Percentiles rank a stretch among this genome's conserved stretches.
phyloP scores from a whole-genome alignment of 179 eudicot species.

The Drosera spatulata region DNA sequence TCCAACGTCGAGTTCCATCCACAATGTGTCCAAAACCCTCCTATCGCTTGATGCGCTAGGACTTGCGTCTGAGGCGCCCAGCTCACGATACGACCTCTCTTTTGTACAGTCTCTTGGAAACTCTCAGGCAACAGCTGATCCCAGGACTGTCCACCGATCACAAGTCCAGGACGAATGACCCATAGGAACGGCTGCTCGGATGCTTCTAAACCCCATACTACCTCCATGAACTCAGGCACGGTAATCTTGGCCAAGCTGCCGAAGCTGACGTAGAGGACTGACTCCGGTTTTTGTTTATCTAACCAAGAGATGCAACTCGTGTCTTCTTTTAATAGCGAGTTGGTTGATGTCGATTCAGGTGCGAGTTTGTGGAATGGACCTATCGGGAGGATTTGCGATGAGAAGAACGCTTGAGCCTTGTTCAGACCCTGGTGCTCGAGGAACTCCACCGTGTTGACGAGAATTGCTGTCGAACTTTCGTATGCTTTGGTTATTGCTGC shows the following conservation, averaged over 20 bases:
- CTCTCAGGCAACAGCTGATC: slow-evolving; percentile 9
- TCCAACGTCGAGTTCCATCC: slow-evolving; percentile 13
- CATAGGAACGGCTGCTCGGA: slow-evolving; percentile 31
- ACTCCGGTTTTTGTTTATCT: slow-evolving; percentile 23
- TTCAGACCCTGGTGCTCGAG: neutral
- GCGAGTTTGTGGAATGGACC: no score
- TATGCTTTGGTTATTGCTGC: neutral
- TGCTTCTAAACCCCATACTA: slow-evolving; percentile 25
- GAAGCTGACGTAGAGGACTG: slow-evolving; percentile 37
- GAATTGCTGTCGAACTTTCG: neutral
- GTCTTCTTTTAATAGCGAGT: no score
- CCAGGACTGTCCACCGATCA: slow-evolving; percentile 5
- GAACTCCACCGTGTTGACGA: neutral
- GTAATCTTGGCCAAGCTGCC: slow-evolving; percentile 24
- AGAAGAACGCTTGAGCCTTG: neutral
- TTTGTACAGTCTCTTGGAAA: slow-evolving; percentile 6
- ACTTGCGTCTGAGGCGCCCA: slow-evolving; percentile 34
- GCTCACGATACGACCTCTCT: slow-evolving; percentile 15
- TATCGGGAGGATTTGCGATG: neutral
- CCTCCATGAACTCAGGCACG: slow-evolving; percentile 16
- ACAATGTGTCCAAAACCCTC: slow-evolving; percentile 20
- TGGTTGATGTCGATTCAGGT: no score
- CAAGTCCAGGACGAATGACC: slow-evolving; percentile 22
- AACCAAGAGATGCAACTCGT: slow-evolving; percentile 13
- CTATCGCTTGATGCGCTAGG: slow-evolving; percentile 25